Evolutionary conservation across 306 rosid species (phyloP), one percentile per base, ranked within the genome.

Genomic region (Rubus parviflorus): DNA sequence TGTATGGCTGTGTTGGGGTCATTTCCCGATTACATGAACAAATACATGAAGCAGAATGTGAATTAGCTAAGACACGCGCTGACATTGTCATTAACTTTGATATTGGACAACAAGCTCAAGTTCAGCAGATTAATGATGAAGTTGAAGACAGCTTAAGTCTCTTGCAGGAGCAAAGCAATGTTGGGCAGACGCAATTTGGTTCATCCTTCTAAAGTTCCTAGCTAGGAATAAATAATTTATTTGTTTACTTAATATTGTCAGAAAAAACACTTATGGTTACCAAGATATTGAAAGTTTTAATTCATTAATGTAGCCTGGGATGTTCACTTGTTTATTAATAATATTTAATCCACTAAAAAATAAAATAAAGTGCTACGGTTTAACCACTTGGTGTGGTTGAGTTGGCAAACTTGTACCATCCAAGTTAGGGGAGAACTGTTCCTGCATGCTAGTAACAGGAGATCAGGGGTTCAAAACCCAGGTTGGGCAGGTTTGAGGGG

Each of bases 1-100:
- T 92, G 57, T 92, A 92, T 72, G 97, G 97, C 0, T 87, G 92
- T 76, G 97, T 81, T 60, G 83, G 89, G 16, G 74, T 91, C 48
- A 82, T 92, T 64, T 84, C 89, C 41, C 84, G 81, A 58, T 82
- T 90, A 73, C 79, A 83, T 77, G 79, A 90, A 67, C 80, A 88
- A 77, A 81, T 92, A 4, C 68, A 75, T n/a, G 65, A 51, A 9
- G 73, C 84, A 46, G 89, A 92, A 73, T 51, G 73, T 54, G 86
- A 87, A 65, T 49, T 94, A 35, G 87, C 87, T 4, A 85, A 82
- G 83, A 46, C 79, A n/a, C 80, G 85, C 71, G 89, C 88, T 78
- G 83, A 90, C 42, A 83, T 90, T 75, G 82, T 73, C 77, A 58
- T 76, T 57, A 84, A 67, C 72, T 70, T 48, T 30, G 78, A 73